Base-by-base conservation (phyloP, 345 rosid genomes). In the Gossypium australe region DNA sequence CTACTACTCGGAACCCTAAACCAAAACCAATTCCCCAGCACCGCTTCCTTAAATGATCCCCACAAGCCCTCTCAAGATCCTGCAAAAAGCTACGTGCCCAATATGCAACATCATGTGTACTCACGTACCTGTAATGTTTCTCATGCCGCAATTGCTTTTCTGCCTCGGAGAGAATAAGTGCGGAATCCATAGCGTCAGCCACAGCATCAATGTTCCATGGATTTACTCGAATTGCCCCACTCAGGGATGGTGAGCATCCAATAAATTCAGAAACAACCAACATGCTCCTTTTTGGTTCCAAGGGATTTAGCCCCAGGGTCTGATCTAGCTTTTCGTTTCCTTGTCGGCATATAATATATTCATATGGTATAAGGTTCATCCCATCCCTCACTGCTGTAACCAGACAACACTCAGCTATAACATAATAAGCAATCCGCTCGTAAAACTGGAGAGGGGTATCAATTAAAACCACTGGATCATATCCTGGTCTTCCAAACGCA, bases 21-120 rank as follows among this genome's bases (percentile, higher is more conserved):
- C 98, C 98, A 27, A 94, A 94, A 68, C 98, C 98, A 63, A 94
- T 88, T 65, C 97, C 98, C 95, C 97, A 94, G 82, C 94, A 92
- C 78, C 92, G 85, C 82, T 86, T 89, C 85, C 92, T 87, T 74
- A 84, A 73, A 72, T 92, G 98, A 71, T 94, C 98, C 67, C 84
- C 80, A 24, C 98, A 94, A 41, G 98, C 87, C 73, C 98, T 89
- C 71, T 89, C 95, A 61, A 92, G 94, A 86, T 94, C 98, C 79
- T 89, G 98, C 82, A 92, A 58, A 85, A 94, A 94, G 84, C 98
- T 94, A 12, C 72, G 89, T 0, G 98, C 95, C 98, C 98, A 94
- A 74, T 94, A 94, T 1, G 91, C 95, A 70, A 94, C 98, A 79
- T 92, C 98, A 77, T 92, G 98, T 1, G 98, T 92, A 72, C 95